Percentiles rank a stretch among this genome's conserved stretches.
phyloP scores from a whole-genome alignment of 768 basidiomycete species.

The Chalciporus pseudorubinellus region DNA sequence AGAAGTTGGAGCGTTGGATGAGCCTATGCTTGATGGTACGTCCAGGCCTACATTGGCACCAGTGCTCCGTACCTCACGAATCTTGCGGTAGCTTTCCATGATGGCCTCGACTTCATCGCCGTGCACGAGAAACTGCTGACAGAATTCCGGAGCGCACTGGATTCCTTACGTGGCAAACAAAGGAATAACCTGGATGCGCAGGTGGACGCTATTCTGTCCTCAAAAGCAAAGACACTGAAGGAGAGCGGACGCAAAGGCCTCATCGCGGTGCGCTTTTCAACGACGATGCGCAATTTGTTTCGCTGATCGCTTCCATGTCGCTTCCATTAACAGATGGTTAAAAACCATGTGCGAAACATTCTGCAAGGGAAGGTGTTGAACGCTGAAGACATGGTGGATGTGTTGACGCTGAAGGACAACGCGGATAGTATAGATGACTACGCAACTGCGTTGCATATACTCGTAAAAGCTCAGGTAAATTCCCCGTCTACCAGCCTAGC shows the following conservation, averaged over 20 bases:
- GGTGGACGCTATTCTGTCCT: constrained; percentile 57
- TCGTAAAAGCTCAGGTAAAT: constrained; percentile 53
- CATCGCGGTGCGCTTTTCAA: constrained; percentile 28
- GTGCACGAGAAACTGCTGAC: constrained; percentile 71
- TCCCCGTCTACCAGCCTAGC: neutral
- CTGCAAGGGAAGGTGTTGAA: constrained; percentile 73
- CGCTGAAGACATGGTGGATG: constrained; percentile 79
- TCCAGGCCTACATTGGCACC: neutral
- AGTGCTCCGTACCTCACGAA: constrained; percentile 4
- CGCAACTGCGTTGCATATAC: constrained; percentile 64
- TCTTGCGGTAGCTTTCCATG: constrained; percentile 69
- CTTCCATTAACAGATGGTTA: constrained; percentile 54
- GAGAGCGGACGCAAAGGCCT: constrained; percentile 51
- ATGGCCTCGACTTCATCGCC: constrained; percentile 82
- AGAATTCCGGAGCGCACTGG: constrained; percentile 54
- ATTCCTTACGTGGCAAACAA: constrained; percentile 50
- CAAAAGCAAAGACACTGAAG: constrained; percentile 45
- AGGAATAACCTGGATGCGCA: constrained; percentile 64
- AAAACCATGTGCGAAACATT: constrained; percentile 61
- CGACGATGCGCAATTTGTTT: neutral
- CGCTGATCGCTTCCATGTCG: neutral
- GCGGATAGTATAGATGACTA: constrained; percentile 56
- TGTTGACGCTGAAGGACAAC: constrained; percentile 86
- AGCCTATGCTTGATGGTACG: constrained; percentile 54
- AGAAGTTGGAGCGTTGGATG: constrained; percentile 46